These are phyloP conservation scores for Phytophthora foliorum DNA, from an alignment of 352 stramenopile species.

Conservation along the genomic window DNA sequence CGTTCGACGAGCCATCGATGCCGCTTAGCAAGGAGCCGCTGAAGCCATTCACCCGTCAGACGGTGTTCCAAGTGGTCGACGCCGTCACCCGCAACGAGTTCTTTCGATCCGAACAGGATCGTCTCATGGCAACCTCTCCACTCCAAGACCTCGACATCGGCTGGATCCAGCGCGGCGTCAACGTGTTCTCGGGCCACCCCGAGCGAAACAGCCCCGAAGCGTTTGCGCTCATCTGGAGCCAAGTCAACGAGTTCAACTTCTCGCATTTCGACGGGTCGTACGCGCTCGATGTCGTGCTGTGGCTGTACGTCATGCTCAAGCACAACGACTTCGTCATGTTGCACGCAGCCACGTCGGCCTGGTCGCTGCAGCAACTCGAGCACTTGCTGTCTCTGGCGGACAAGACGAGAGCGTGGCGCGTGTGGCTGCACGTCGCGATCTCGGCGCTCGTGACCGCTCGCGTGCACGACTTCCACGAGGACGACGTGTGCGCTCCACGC, in stretches of 20 bases:
- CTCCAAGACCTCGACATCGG: conserved; percentile 43
- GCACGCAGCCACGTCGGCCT: conserved; percentile 49
- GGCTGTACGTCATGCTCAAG: conserved; percentile 48
- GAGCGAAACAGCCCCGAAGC: conserved; percentile 33
- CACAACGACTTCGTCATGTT: conserved; percentile 54
- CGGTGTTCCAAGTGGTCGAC: conserved; percentile 29
- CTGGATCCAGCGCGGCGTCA: conserved; percentile 42
- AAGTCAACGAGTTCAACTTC: conserved; percentile 43
- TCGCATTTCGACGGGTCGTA: conserved; percentile 31
- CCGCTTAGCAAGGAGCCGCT: conserved; percentile 19
- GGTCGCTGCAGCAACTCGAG: conserved; percentile 50
- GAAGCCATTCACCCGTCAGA: conserved; percentile 30
- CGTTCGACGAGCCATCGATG: conserved; percentile 42
- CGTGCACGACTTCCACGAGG: conserved; percentile 33
- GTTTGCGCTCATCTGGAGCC: conserved; percentile 37
- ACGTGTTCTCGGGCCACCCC: conserved; percentile 38
- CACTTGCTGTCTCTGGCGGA: conserved; percentile 42
- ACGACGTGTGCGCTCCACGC: conserved; percentile 38
- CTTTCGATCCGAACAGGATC: conserved; percentile 35
- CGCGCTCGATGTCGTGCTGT: conserved; percentile 47
- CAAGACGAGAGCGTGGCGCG: conserved; percentile 37
- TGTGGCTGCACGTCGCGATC: conserved; percentile 48
- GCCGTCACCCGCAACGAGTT: conserved; percentile 37
- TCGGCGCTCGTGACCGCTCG: conserved; percentile 37
- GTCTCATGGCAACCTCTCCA: conserved; percentile 23